These are phyloP conservation scores for Prunus mongolica DNA, from an alignment of 306 rosid species.

Conservation along the genomic window DNA sequence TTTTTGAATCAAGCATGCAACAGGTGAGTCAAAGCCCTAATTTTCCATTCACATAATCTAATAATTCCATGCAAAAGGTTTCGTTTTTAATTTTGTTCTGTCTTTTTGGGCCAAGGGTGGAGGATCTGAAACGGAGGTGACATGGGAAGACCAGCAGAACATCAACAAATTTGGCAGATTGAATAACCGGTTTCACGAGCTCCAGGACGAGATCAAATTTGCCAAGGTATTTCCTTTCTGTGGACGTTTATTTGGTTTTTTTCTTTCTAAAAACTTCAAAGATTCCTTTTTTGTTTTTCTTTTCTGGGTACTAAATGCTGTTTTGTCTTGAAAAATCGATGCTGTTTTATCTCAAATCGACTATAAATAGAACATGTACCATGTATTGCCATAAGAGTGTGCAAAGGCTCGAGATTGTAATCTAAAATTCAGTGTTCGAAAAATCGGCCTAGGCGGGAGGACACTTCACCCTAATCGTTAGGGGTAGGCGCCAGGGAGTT, in stretches of 20 bases:
- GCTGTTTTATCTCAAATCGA: no score
- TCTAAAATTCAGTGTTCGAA: no score
- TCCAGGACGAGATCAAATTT: constrained; percentile 75
- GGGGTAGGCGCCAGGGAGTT: no score
- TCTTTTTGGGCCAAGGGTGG: constrained; percentile 43
- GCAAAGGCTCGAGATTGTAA: no score
- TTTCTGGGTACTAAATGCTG: background rate
- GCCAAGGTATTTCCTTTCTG: constrained; percentile 49
- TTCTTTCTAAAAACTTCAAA: background rate
- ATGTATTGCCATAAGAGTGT: background rate
- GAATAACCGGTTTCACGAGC: constrained; percentile 90
- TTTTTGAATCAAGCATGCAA: constrained; percentile 23
- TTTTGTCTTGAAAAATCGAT: background rate
- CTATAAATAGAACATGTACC: background rate
- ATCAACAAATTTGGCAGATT: constrained; percentile 88
- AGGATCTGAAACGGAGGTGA: constrained; percentile 80
- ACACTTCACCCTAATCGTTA: no score
- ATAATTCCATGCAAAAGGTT: background rate
- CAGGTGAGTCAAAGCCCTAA: constrained; percentile 24
- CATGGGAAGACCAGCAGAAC: constrained; percentile 86
- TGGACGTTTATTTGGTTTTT: background rate
- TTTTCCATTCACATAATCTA: background rate
- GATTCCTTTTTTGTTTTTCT: background rate
- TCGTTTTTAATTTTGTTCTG: background rate
- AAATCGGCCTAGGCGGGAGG: no score